phyloP scores from a whole-genome alignment of 441 rosid species.

The Macaranga tanarius region DNA sequence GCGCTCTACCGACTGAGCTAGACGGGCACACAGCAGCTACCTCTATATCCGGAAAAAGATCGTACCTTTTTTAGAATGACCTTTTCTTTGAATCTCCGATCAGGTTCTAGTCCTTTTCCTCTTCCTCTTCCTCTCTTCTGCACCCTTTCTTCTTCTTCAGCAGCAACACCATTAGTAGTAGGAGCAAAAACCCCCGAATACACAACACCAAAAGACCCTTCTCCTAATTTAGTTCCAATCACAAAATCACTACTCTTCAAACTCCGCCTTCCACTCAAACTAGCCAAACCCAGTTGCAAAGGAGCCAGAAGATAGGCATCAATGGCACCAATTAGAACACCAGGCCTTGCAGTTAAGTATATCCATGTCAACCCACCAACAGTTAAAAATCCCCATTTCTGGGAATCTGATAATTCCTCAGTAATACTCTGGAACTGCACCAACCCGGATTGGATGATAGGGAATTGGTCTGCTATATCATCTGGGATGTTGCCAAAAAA shows the following conservation, averaged over 20 bases:
- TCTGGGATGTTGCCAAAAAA: slow-evolving; percentile 43
- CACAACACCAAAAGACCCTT: slow-evolving; percentile 93
- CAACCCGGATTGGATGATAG: slow-evolving; percentile 47
- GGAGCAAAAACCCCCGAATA: slow-evolving; percentile 78
- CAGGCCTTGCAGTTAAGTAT: slow-evolving; percentile 92
- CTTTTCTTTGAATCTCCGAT: slow-evolving; percentile 60
- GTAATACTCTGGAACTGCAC: slow-evolving; percentile 40
- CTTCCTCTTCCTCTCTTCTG: slow-evolving; percentile 47
- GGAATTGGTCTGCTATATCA: slow-evolving; percentile 44
- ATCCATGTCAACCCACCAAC: slow-evolving; percentile 67
- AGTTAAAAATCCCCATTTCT: slow-evolving; percentile 61
- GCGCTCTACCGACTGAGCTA: background rate
- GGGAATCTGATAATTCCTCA: slow-evolving; percentile 48
- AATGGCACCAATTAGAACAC: slow-evolving; percentile 86
- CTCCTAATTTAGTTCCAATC: slow-evolving; percentile 78
- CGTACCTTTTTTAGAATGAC: slow-evolving; percentile 84
- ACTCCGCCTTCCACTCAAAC: slow-evolving; percentile 67
- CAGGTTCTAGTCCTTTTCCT: slow-evolving; percentile 29
- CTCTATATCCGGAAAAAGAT: too few relatives aligned
- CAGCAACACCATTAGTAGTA: slow-evolving; percentile 32
- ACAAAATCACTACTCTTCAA: slow-evolving; percentile 71
- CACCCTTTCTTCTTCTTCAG: slow-evolving; percentile 46
- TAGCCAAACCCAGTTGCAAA: slow-evolving; percentile 67
- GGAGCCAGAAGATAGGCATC: slow-evolving; percentile 89
- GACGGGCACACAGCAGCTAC: background rate